Conservation (phyloP, 2,329 filamentous ascomycete genomes). For the Pyrenophora teres region DNA sequence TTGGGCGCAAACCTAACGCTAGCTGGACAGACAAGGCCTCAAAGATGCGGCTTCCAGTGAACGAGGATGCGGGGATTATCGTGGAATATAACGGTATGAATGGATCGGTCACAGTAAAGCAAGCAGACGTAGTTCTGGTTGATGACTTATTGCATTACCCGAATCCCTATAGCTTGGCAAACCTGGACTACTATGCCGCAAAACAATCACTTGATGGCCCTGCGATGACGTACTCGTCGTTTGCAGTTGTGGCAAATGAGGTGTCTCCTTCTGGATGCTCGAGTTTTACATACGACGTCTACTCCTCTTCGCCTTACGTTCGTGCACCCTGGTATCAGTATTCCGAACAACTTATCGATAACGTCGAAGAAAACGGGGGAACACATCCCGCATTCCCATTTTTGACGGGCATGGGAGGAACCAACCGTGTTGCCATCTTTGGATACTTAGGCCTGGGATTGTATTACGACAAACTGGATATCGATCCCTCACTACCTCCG, state of each 20-base stretch:
- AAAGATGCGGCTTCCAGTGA: slow-evolving; percentile 61
- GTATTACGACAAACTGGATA: slow-evolving; percentile 62
- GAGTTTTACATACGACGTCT: slow-evolving; percentile 69
- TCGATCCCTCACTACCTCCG: slow-evolving; percentile 68
- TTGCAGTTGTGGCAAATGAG: slow-evolving; percentile 68
- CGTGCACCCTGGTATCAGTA: slow-evolving; percentile 72
- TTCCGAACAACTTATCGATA: slow-evolving; percentile 70
- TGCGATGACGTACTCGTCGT: slow-evolving; percentile 74
- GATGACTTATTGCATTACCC: slow-evolving; percentile 68
- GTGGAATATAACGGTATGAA: slow-evolving; percentile 70
- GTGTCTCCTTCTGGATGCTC: slow-evolving; percentile 70
- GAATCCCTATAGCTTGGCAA: slow-evolving; percentile 59
- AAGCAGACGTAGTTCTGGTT: slow-evolving; percentile 71
- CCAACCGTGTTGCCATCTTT: slow-evolving; percentile 69
- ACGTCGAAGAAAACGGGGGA: slow-evolving; percentile 64
- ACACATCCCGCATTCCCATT: slow-evolving; percentile 73
- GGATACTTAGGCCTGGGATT: slow-evolving; percentile 70
- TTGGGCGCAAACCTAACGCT: slow-evolving; percentile 60
- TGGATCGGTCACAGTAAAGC: slow-evolving; percentile 68
- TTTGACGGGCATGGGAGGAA: slow-evolving; percentile 71
- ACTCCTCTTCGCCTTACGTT: slow-evolving; percentile 66
- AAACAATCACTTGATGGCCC: slow-evolving; percentile 71
- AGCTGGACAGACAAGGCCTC: slow-evolving; percentile 63
- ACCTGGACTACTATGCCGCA: slow-evolving; percentile 71
- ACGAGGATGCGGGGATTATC: slow-evolving; percentile 62